A percentile compares a stretch with the other conserved stretches of the same genome.
Conservation (phyloP, 2,329 filamentous ascomycete genomes). For the Neonectria faginata region DNA sequence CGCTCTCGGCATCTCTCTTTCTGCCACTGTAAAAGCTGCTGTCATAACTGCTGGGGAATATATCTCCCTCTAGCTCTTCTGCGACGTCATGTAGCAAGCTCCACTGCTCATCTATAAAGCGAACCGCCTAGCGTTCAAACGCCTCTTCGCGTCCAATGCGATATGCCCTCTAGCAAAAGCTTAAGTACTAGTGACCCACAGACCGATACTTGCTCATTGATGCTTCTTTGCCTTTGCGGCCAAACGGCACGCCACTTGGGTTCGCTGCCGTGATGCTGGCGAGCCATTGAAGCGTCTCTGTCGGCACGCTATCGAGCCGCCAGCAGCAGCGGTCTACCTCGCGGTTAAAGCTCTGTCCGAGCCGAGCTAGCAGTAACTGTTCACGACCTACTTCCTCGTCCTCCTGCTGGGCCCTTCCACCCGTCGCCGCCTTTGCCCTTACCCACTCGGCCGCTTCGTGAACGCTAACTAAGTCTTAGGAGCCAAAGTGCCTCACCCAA, state of each 20-base stretch:
- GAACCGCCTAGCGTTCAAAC: not conserved
- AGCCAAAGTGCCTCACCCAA: too few species aligned
- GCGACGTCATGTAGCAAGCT: not conserved
- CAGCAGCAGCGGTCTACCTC: conserved; percentile 13
- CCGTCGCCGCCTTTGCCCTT: too few species aligned
- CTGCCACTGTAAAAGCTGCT: too few species aligned
- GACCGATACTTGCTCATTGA: not conserved
- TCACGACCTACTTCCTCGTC: too few species aligned
- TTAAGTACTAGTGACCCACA: not conserved
- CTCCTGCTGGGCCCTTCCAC: too few species aligned
- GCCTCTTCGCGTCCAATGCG: not conserved
- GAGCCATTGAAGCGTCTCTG: not conserved
- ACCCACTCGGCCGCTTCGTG: too few species aligned
- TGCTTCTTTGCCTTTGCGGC: not conserved
- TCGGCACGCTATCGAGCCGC: not conserved
- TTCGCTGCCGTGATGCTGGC: not conserved
- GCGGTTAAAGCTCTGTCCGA: conserved; percentile 10
- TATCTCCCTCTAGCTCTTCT: too few species aligned
- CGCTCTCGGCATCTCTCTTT: too few species aligned
- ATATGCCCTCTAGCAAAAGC: not conserved
- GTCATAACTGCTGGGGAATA: too few species aligned
- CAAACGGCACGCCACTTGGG: not conserved
- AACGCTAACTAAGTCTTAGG: too few species aligned
- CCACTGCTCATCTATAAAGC: not conserved
- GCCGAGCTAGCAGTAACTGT: too few species aligned